phyloP scores from a whole-genome alignment of 305 asterid genomes.

The Fraxinus albicans region DNA sequence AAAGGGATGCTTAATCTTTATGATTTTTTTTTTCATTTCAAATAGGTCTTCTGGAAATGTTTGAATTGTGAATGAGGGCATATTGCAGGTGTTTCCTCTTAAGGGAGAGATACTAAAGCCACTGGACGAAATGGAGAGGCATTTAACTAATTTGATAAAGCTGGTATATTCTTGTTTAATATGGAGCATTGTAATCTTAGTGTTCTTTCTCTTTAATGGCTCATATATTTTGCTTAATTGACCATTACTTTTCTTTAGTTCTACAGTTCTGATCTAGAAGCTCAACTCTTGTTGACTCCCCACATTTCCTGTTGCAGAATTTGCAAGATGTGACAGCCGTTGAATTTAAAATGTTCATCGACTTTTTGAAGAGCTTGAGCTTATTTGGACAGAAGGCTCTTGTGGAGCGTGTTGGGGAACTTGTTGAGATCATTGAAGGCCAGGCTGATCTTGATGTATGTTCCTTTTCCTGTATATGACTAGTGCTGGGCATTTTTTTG shows the following conservation, averaged over 20 bases:
- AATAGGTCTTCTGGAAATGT: background rate
- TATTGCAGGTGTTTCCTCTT: constrained; percentile 76
- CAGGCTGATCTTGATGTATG: constrained; percentile 95
- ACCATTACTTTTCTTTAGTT: background rate
- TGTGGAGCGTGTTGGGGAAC: constrained; percentile 82
- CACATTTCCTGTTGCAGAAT: constrained; percentile 54
- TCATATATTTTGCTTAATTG: constrained; percentile 2
- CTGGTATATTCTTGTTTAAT: constrained; percentile 46
- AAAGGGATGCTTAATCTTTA: constrained; percentile 8
- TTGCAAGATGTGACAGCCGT: constrained; percentile 87
- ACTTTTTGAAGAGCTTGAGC: constrained; percentile 86
- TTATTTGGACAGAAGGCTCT: constrained; percentile 84
- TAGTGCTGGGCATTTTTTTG: constrained; percentile 12
- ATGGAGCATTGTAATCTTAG: background rate
- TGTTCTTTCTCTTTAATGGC: background rate
- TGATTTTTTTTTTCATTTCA: background rate
- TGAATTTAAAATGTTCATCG: constrained; percentile 84
- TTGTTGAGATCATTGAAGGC: constrained; percentile 94
- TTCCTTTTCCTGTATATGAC: constrained; percentile 18
- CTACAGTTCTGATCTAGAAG: constrained; percentile 8
- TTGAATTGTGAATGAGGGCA: constrained; percentile 17
- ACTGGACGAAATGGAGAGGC: constrained; percentile 85
- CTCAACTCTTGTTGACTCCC: background rate
- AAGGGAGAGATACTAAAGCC: constrained; percentile 82
- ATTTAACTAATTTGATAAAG: constrained; percentile 76